phyloP scores from a whole-genome alignment of 345 rosid genomes.

The Aquilaria malaccensis region DNA sequence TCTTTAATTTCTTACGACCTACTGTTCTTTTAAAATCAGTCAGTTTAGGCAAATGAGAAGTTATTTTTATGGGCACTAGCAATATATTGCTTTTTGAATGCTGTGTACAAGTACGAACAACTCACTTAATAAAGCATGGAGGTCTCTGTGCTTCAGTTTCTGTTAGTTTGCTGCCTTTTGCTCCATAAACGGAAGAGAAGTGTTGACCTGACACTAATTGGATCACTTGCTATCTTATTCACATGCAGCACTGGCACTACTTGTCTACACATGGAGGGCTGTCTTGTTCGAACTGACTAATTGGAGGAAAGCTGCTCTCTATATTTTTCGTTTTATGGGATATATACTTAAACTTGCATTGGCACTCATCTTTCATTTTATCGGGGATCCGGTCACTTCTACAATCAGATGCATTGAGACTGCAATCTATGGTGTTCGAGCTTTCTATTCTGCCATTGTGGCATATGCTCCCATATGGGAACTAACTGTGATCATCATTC shows the following conservation, averaged over 20 bases:
- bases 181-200: too few relatives aligned
- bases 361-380: constrained; percentile 69
- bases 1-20: too few relatives aligned
- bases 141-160: too few relatives aligned
- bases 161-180: too few relatives aligned
- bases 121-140: too few relatives aligned
- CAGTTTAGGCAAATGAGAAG: too few relatives aligned
- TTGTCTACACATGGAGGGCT: constrained; percentile 76
- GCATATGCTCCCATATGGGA: constrained; percentile 65
- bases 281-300: constrained; percentile 73
- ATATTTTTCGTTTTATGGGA: constrained; percentile 36
- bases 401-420: constrained; percentile 47
- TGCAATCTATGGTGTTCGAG: constrained; percentile 39
- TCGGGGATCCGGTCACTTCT: constrained; percentile 71
- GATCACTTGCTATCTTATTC: constrained; percentile 1
- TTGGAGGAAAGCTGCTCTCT: constrained; percentile 48
- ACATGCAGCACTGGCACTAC: constrained; percentile 66
- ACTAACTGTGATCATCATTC: constrained; percentile 47
- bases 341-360: constrained; percentile 55
- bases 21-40: too few relatives aligned
- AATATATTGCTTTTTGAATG: too few relatives aligned
- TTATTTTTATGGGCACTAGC: too few relatives aligned
- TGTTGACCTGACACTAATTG: not conserved
- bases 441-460: constrained; percentile 69
- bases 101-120: too few relatives aligned